These are phyloP conservation scores for Erythrobasidium hasegawianum DNA, from an alignment of 1,284 basidiomycete species.

Conservation along the genomic window DNA sequence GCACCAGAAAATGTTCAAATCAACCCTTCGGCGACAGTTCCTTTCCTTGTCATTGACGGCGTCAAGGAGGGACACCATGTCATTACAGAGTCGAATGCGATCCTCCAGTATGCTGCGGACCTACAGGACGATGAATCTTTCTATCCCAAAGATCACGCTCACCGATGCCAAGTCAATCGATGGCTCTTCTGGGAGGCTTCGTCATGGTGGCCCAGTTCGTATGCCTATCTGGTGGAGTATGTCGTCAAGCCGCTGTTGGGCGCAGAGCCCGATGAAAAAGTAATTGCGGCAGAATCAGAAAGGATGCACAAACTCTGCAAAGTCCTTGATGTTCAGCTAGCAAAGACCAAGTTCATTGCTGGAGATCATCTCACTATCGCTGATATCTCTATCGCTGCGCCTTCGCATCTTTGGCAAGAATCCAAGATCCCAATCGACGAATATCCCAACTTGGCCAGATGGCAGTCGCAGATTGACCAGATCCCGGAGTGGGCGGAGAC, in stretches of 20 bases:
- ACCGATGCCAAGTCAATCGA: constrained; percentile 4
- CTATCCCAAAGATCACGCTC: constrained; percentile 5
- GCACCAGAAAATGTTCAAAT: neutral
- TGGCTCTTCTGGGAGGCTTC: constrained; percentile 19
- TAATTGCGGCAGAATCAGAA: neutral
- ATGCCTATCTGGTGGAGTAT: constrained; percentile 8
- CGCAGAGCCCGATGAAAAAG: neutral
- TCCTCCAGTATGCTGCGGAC: constrained; percentile 15
- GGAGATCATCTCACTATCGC: constrained; percentile 12
- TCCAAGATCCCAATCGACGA: constrained; percentile 11
- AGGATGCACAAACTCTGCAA: constrained; percentile 13
- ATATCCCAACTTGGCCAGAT: constrained; percentile 12
- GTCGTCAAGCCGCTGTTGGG: constrained; percentile 12
- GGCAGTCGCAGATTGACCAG: constrained; percentile 2
- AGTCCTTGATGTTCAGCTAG: constrained; percentile 7
- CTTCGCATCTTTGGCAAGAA: constrained; percentile 6
- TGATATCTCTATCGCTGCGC: constrained; percentile 10
- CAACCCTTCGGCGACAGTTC: constrained; percentile 7
- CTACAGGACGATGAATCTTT: constrained; percentile 3
- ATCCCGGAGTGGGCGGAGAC: constrained; percentile 3
- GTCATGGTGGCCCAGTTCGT: neutral
- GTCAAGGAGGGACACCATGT: neutral
- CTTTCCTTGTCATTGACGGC: constrained; percentile 7
- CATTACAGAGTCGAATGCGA: constrained; percentile 17
- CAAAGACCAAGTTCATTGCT: neutral